A percentile compares a stretch with the other conserved stretches of the same genome.
Conservation (phyloP, 2,329 filamentous ascomycete species). For the Graphilbum fragrans region DNA sequence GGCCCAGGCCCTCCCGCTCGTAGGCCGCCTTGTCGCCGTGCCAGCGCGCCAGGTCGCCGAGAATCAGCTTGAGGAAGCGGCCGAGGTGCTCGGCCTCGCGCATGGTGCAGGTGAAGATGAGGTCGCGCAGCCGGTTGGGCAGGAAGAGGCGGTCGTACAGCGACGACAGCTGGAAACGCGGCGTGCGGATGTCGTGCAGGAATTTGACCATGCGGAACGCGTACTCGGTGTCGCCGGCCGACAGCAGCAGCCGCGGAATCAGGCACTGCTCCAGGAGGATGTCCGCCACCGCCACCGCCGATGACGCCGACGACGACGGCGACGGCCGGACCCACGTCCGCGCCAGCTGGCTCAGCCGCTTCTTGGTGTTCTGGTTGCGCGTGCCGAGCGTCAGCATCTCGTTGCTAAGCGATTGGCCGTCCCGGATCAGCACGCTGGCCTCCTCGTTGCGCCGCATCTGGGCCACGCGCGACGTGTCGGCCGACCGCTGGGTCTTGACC, state of each 20-base stretch:
- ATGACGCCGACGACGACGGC: slow-evolving; percentile 32
- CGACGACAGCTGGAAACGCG: slow-evolving; percentile 76
- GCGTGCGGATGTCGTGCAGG: slow-evolving; percentile 71
- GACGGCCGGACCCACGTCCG: slow-evolving; percentile 63
- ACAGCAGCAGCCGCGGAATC: slow-evolving; percentile 74
- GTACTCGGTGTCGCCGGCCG: slow-evolving; percentile 79
- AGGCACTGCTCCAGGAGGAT: slow-evolving; percentile 82
- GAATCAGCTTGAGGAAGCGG: slow-evolving; percentile 71
- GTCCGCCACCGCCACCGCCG: slow-evolving; percentile 48
- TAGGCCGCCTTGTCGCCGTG: slow-evolving; percentile 66
- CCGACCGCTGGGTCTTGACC: slow-evolving; percentile 53
- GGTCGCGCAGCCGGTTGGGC: slow-evolving; percentile 63
- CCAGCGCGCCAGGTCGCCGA: slow-evolving; percentile 74
- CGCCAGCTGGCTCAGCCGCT: slow-evolving; percentile 64
- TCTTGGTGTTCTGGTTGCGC: slow-evolving; percentile 53
- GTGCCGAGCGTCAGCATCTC: slow-evolving; percentile 62
- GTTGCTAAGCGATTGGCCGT: slow-evolving; percentile 56
- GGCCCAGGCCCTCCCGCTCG: slow-evolving; percentile 71
- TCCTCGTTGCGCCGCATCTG: slow-evolving; percentile 56
- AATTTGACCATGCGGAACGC: slow-evolving; percentile 77
- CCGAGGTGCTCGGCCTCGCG: slow-evolving; percentile 90
- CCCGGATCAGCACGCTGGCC: slow-evolving; percentile 55
- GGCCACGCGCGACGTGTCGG: slow-evolving; percentile 57
- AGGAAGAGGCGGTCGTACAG: slow-evolving; percentile 77
- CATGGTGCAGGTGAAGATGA: slow-evolving; percentile 83